phyloP scores from a whole-genome alignment of 495 filamentous ascomycete species.

The Rostrohypoxylon terebratum region DNA sequence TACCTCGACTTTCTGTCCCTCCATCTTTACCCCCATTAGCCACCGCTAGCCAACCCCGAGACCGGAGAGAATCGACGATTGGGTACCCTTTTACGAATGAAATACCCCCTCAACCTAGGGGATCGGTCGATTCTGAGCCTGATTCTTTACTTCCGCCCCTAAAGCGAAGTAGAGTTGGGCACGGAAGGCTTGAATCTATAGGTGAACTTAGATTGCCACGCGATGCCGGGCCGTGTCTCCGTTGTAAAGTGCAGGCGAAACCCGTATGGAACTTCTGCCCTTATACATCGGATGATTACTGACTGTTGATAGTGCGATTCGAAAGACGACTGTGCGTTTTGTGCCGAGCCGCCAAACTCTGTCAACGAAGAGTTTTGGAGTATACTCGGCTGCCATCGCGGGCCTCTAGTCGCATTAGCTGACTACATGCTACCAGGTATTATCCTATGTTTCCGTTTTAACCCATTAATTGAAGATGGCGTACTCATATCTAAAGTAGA shows the following conservation, averaged over 20 bases:
- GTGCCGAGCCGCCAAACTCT: conserved; percentile 51
- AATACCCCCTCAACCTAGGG: conserved; percentile 52
- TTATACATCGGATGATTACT: conserved; percentile 19
- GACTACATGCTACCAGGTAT: conserved; percentile 62
- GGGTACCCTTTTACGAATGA: conserved; percentile 58
- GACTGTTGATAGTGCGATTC: conserved; percentile 56
- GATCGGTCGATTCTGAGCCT: conserved; percentile 61
- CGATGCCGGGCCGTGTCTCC: conserved; percentile 59
- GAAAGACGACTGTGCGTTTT: conserved; percentile 58
- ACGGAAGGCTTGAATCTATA: conserved; percentile 61
- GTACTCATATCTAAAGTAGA: conserved; percentile 45
- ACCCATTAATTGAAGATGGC: background rate
- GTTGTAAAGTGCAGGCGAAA: conserved; percentile 57
- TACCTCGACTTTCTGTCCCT: conserved; percentile 56
- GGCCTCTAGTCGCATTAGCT: conserved; percentile 55
- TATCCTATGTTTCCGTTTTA: conserved; percentile 22
- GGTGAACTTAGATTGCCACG: conserved; percentile 61
- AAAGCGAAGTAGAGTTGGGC: conserved; percentile 61
- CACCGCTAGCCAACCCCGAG: conserved; percentile 52
- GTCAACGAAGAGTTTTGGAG: conserved; percentile 58
- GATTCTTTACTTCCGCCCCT: conserved; percentile 63
- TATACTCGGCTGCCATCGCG: conserved; percentile 61
- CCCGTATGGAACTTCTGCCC: conserved; percentile 46
- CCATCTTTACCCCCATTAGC: conserved; percentile 55
- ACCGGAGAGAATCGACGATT: conserved; percentile 59